Percentiles rank a stretch among this genome's conserved stretches.
Evolutionary conservation across 495 filamentous ascomycete species (phyloP).

Genomic region (Daldinia vernicosa): DNA sequence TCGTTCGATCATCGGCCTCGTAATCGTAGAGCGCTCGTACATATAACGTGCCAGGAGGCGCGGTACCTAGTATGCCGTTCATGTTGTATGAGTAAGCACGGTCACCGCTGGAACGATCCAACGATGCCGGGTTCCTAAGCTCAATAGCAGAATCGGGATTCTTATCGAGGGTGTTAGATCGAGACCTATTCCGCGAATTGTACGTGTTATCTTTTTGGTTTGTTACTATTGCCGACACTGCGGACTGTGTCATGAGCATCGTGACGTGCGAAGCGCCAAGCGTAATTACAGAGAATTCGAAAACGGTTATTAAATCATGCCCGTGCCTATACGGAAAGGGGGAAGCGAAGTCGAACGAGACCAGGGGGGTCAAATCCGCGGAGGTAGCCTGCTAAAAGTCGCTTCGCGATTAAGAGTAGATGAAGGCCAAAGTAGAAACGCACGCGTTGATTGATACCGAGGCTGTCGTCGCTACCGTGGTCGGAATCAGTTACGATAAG

Average conservation of each 20-base stretch:
- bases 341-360: constrained; percentile 25
- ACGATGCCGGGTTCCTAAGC: constrained; percentile 48
- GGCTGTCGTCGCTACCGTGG: constrained; percentile 27
- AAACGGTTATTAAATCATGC: constrained; percentile 41
- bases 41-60: constrained; percentile 81
- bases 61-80: constrained; percentile 75
- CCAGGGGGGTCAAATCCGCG: constrained; percentile 25
- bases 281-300: constrained; percentile 32
- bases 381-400: constrained; percentile 13
- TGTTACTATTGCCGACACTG: constrained; percentile 58
- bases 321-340: constrained; percentile 19
- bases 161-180: constrained; percentile 44
- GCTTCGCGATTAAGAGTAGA: constrained; percentile 17
- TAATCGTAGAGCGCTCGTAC: constrained; percentile 98
- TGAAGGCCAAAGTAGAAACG: constrained; percentile 12
- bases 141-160: constrained; percentile 45
- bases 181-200: constrained; percentile 47
- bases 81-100: constrained; percentile 58
- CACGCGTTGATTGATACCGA: constrained; percentile 23
- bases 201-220: constrained; percentile 54
- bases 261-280: constrained; percentile 48
- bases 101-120: constrained; percentile 50
- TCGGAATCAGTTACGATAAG: constrained; percentile 29
- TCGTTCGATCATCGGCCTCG: constrained; percentile 94
- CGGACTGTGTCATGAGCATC: constrained; percentile 62